Conservation (phyloP, 1,139 yeast species). For the Tardiomyces digboiensis region DNA sequence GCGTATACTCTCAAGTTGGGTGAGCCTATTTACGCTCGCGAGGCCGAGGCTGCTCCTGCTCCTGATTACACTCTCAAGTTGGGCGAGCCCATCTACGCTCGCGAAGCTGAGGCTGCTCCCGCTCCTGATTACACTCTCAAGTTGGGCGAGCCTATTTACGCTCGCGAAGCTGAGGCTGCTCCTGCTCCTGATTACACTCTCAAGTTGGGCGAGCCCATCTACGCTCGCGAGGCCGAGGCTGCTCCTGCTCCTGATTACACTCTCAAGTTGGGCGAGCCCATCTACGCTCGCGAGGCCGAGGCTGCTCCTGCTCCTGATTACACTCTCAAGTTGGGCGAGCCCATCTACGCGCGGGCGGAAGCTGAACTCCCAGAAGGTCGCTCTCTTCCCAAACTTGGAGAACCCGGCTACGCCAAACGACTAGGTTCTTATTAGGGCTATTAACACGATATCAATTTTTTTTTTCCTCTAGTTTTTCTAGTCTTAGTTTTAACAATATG, state of each 20-base stretch:
- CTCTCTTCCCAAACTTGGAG: neutral
- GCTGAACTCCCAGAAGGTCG: neutral
- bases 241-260: neutral
- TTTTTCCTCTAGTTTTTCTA: too few relatives aligned
- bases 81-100: neutral
- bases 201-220: neutral
- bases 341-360: neutral
- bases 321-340: neutral
- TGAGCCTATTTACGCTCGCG: neutral
- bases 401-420: neutral
- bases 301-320: neutral
- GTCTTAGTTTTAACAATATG: too few relatives aligned
- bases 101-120: neutral
- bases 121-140: neutral
- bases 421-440: too few relatives aligned
- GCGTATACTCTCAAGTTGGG: neutral
- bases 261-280: neutral
- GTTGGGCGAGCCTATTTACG: neutral
- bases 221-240: neutral
- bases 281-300: neutral
- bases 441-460: too few relatives aligned
- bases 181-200: neutral
- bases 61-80: neutral
- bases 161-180: neutral
- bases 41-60: neutral